phyloP scores from a whole-genome alignment of 2,329 filamentous ascomycete genomes.

The Pestalotiopsis sp. region DNA sequence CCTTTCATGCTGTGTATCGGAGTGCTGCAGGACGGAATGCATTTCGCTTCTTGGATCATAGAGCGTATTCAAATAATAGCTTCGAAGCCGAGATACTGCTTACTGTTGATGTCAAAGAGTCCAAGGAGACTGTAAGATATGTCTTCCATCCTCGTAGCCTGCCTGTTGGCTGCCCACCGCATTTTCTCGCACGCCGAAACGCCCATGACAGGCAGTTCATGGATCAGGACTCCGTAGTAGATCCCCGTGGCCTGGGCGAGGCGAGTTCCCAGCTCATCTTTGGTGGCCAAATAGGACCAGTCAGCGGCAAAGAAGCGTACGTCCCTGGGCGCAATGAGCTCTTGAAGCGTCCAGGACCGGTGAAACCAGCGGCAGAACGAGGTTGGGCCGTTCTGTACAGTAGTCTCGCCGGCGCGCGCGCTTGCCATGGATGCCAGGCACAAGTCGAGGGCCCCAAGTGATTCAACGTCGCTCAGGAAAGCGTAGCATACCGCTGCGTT shows the following conservation, averaged over 20 bases:
- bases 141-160: constrained; percentile 19
- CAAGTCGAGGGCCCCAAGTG: background rate
- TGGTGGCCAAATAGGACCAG: constrained; percentile 9
- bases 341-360: constrained; percentile 12
- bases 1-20: no score
- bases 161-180: constrained; percentile 15
- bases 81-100: background rate
- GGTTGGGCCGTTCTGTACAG: background rate
- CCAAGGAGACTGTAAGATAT: constrained; percentile 11
- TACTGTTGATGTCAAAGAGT: constrained; percentile 7
- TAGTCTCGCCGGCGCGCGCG: background rate
- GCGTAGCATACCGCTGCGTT: constrained; percentile 17
- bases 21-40: no score
- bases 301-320: constrained; percentile 12
- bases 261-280: background rate
- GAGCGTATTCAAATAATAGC: background rate
- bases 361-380: background rate
- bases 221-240: background rate
- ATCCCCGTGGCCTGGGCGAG: background rate
- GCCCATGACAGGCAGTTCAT: constrained; percentile 2
- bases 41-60: no score
- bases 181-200: constrained; percentile 14
- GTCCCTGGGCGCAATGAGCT: constrained; percentile 9
- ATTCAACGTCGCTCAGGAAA: constrained; percentile 7
- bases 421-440: background rate